phyloP scores from a whole-genome alignment of 2,329 filamentous ascomycete species.

The Phialemoniopsis sp. region DNA sequence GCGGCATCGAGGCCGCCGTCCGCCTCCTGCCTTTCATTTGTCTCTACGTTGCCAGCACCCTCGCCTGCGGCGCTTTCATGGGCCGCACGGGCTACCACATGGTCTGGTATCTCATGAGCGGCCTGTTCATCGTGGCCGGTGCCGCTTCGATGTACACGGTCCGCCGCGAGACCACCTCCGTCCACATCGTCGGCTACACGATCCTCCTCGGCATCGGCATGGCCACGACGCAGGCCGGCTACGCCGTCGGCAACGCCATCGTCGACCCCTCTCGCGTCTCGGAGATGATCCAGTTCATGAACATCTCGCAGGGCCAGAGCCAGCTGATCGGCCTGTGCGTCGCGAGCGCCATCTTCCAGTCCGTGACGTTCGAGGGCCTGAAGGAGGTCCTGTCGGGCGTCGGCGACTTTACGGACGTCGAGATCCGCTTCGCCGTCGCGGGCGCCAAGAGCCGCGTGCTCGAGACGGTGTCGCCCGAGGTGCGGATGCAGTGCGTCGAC shows the following conservation, averaged over 20 bases:
- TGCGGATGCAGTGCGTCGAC: slow-evolving; percentile 3
- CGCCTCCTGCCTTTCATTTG: slow-evolving; percentile 33
- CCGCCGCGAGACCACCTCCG: slow-evolving; percentile 10
- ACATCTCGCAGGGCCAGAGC: slow-evolving; percentile 19
- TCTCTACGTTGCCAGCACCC: slow-evolving; percentile 22
- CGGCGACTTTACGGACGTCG: slow-evolving; percentile 1
- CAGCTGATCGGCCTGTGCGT: slow-evolving; percentile 9
- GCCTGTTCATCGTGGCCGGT: slow-evolving; percentile 26
- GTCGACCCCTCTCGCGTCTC: slow-evolving; percentile 19
- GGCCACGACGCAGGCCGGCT: slow-evolving; percentile 26
- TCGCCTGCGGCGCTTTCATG: slow-evolving; percentile 28
- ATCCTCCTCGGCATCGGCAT: slow-evolving; percentile 34
- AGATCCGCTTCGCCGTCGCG: slow-evolving; percentile 9
- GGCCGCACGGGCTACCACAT: slow-evolving; percentile 28
- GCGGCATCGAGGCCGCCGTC: slow-evolving; percentile 26
- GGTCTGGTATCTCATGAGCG: slow-evolving; percentile 31
- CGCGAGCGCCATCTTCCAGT: slow-evolving; percentile 13
- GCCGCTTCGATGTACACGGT: slow-evolving; percentile 26
- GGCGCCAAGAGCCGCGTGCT: slow-evolving; percentile 1
- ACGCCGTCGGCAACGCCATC: slow-evolving; percentile 23
- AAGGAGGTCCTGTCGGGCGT: slow-evolving; percentile 1
- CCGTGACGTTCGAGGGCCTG: slow-evolving; percentile 4
- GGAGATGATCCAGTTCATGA: slow-evolving; percentile 27
- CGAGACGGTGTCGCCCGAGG: slow-evolving; percentile 1
- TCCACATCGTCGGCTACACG: slow-evolving; percentile 23